Base-by-base conservation (phyloP, 768 basidiomycete genomes). In the Tylopilus felleus region DNA sequence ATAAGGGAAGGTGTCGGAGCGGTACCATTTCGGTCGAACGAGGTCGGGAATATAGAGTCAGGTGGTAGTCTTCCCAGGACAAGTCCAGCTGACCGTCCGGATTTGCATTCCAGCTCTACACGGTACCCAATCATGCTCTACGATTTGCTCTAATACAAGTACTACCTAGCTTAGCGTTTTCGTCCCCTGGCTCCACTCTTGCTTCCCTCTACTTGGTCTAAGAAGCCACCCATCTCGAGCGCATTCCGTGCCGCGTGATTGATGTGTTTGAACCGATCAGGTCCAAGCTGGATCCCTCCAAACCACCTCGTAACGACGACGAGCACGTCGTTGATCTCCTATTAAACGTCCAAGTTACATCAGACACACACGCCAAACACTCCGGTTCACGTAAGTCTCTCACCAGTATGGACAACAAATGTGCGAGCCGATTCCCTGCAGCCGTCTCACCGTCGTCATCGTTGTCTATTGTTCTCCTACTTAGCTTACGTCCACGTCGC, bases 371-470 rank as follows among this genome's bases (percentile, higher is more conserved):
- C 9, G 38, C 17, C 14, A 14, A 19, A n/a, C 19, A 39, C 17
- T 22, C 40, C 44, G 22, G 28, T 17, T 29, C 14, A 33, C 23
- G 10, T 31, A 36, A 38, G 17, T 13, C 17, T 64, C 82, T 47
- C 55, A 91, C 91, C 44, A 97, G 68, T 43, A 96, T 93, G 58
- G 94, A 92, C 5, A 99, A 73, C 2, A 99, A 78, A 69, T 98
- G 95, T 1, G 92, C 92, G 21, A 98, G 73, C 17, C 96, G 81
- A 40, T 88, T 85, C 5, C 96, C 96, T 19, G 96, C 96, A 1
- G 92, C 93, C 0, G 88, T 85, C 73, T 99, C 96, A 2, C 94
- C 92, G 53, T 98, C 90, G 55, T 98, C 95, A 52, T 95, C 92
- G 54, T 97, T 95, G 64, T 98, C 95, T 93, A 59, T 40, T 39